Conservation (phyloP, 352 stramenopile species). For the Sclerospora graminicola region DNA sequence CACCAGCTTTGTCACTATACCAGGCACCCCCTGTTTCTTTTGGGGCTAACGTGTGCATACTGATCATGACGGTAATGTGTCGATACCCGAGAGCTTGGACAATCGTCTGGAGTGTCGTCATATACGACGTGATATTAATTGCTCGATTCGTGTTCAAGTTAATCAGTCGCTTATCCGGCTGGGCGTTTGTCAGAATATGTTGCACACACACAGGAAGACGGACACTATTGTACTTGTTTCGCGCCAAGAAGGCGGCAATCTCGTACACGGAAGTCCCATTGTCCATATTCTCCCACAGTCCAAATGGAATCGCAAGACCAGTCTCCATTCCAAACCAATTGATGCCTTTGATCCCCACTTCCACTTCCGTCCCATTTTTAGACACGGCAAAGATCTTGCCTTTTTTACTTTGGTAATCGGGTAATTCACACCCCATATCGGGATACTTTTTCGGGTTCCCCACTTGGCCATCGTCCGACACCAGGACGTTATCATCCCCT, state of each 20-base stretch:
- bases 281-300: constrained; percentile 58
- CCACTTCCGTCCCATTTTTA: constrained; percentile 45
- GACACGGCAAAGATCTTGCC: constrained; percentile 32
- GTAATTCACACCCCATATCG: constrained; percentile 37
- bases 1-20: constrained; percentile 37
- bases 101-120: constrained; percentile 48
- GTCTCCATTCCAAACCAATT: constrained; percentile 81
- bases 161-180: constrained; percentile 36
- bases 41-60: constrained; percentile 46
- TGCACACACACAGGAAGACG: constrained; percentile 49
- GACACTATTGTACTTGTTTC: constrained; percentile 71
- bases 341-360: constrained; percentile 45
- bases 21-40: constrained; percentile 40
- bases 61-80: constrained; percentile 57
- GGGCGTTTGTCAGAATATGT: constrained; percentile 32
- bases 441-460: constrained; percentile 52
- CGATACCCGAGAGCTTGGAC: constrained; percentile 49
- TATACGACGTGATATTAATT: constrained; percentile 54
- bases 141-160: constrained; percentile 64
- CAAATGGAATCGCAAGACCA: constrained; percentile 43
- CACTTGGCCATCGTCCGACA: constrained; percentile 40
- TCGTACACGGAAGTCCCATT: constrained; percentile 63
- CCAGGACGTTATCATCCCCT: constrained; percentile 16
- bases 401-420: constrained; percentile 57
- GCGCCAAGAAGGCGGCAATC: constrained; percentile 41